Conservation (phyloP, 2,329 filamentous ascomycete genomes). For the Graphilbum ipis-grandicollis region DNA sequence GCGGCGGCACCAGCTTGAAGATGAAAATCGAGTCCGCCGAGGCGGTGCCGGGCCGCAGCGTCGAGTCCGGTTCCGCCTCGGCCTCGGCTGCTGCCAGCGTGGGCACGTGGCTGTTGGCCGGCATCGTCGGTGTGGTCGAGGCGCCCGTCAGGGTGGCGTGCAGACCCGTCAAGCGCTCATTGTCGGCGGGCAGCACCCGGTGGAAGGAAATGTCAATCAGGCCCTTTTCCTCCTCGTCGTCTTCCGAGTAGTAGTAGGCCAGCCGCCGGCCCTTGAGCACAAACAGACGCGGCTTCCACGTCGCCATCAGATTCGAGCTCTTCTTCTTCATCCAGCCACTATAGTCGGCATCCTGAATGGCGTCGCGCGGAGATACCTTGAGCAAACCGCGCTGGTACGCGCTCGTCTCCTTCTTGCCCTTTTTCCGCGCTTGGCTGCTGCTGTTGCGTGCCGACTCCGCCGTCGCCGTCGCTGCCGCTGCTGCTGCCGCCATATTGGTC, state of each 20-base stretch:
- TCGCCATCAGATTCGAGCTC: conserved; percentile 87
- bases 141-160: conserved; percentile 86
- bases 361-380: conserved; percentile 65
- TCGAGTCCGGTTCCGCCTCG: conserved; percentile 23
- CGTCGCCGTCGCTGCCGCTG: conserved; percentile 5
- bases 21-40: conserved; percentile 66
- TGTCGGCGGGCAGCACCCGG: conserved; percentile 85
- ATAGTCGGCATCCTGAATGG: conserved; percentile 77
- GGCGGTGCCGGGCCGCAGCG: background rate
- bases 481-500: conserved; percentile 27
- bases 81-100: conserved; percentile 27
- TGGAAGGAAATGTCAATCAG: conserved; percentile 97
- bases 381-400: conserved; percentile 78
- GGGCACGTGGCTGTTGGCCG: conserved; percentile 26
- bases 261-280: conserved; percentile 79
- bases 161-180: conserved; percentile 74
- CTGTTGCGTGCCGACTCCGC: conserved; percentile 24
- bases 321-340: conserved; percentile 99
- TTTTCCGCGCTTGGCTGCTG: conserved; percentile 35
- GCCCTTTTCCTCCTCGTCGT: conserved; percentile 82
- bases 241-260: conserved; percentile 91
- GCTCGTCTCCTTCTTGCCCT: conserved; percentile 86
- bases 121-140: conserved; percentile 46
- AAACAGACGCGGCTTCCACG: conserved; percentile 95
- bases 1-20: conserved; percentile 91